Evolutionary conservation across 2,329 filamentous ascomycete genomes (phyloP), one percentile per base, ranked within the genome.

Genomic region (Dendryphion nanum): DNA sequence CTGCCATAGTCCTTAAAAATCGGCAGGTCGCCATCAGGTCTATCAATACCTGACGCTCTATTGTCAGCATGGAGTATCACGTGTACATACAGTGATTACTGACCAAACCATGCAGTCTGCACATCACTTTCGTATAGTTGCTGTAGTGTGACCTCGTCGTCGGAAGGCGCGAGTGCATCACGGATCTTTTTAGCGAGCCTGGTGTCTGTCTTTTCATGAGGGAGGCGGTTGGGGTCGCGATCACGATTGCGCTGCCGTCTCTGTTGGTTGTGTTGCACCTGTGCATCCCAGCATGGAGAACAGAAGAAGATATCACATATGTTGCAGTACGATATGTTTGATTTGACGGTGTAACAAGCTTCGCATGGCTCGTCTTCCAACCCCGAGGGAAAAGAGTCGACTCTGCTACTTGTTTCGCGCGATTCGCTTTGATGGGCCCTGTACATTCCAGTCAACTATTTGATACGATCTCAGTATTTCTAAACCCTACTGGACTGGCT

Each of bases 21-120:
- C 13, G 39, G 35, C 5, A 41, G 40, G n/a, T 30, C 32, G 3
- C 36, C 45, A 33, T 46, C 38, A 19, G 40, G 33, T 18, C 55
- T 49, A 6, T 59, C 45, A 16, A 64, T 53, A 17, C 53, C 44
- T 47, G 6, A 18, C 20, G 4, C 4, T 13, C 5, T 17, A 26
- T 21, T 18, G 6, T n/a, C 19, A 7, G 14, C 14, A 21, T 3
- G 15, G 4, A 24, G 18, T 4, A 14, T n/a, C n/a, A n/a, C n/a
- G n/a, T n/a, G n/a, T n/a, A n/a, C n/a, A 13, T 37, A 21, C 12
- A 4, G 20, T 20, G n/a, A 32, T 6, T 32, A 30, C 35, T 15
- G 33, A 42, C 40, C 40, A 35, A 42, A 42, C 40, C 40, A 42
- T 8, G 40, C 29, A 13, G 40, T 38, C 18, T 24, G 10, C 28